Evolutionary conservation across 345 rosid species (phyloP), one percentile per base, ranked within the genome.

Genomic region (Gossypium mustelinum): DNA sequence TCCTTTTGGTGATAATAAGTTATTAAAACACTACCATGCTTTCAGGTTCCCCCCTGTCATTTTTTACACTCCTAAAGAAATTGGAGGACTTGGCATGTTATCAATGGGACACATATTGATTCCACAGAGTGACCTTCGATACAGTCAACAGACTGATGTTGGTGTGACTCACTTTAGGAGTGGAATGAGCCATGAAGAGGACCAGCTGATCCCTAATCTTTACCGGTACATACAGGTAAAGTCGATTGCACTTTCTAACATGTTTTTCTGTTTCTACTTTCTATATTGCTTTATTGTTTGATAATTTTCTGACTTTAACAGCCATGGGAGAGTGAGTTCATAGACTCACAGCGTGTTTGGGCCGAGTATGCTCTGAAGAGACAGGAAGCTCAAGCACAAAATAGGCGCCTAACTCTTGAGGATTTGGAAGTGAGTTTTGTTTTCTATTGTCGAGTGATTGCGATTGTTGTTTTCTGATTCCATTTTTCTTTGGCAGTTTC

Each of bases 311-410:
- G 62, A 17, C 63, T 78, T 69, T 27, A 12, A 76, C 89, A 91
- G 97, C 99, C 99, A 27, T 96, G 99, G 99, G 98, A 93, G 84
- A 96, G 99, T 73, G 99, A 96, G 84, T 96, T 96, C 82, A 91
- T 96, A 67, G 99, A 96, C 83, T 96, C 99, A 0, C 98, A 96
- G 84, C 90, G 99, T 66, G 99, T 96, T 54, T 93, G 99, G 99
- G 99, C 99, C 13, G 99, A 96, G 80, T 96, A 96, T 84, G 99
- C 99, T 25, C 79, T 96, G 74, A 96, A 96, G 87, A 87, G 99
- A 85, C 99, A 96, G 82, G 99, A 96, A 86, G 99, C 99, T 2
- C 98, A 93, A 82, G 98, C 99, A 12, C 98, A 96, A 79, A 96
- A 96, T 76, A 92, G 99, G 89, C 98, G 98, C 22, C 85, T 96